Percentiles rank a stretch among this genome's conserved stretches.
These are phyloP conservation scores for Phytophthora aleatoria DNA, from an alignment of 352 stramenopile genomes.

Conservation along the genomic window DNA sequence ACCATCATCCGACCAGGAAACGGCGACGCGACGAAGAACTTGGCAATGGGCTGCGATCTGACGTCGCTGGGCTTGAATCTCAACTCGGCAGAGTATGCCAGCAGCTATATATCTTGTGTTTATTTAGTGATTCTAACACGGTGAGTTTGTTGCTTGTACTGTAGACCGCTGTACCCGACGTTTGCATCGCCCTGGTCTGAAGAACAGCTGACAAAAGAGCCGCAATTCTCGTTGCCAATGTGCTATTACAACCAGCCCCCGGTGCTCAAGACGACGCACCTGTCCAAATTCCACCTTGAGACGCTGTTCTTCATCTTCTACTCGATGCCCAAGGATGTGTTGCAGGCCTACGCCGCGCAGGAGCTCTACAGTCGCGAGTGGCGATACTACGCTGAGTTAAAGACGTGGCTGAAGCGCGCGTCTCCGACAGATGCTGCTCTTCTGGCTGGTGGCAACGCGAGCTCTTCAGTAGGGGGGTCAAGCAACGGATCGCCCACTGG, in stretches of 20 bases:
- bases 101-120: not conserved
- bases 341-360: slow-evolving; percentile 92
- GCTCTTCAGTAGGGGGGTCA: slow-evolving; percentile 33
- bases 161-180: slow-evolving; percentile 74
- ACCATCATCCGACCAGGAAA: slow-evolving; percentile 72
- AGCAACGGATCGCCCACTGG: slow-evolving; percentile 29
- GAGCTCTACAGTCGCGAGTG: slow-evolving; percentile 95
- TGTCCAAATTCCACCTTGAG: slow-evolving; percentile 98
- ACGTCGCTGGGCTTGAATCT: slow-evolving; percentile 86
- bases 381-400: slow-evolving; percentile 97
- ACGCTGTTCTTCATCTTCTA: slow-evolving; percentile 99
- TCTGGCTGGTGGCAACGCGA: slow-evolving; percentile 42
- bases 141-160: slow-evolving; percentile 2
- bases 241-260: slow-evolving; percentile 95
- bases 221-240: slow-evolving; percentile 81
- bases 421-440: slow-evolving; percentile 66
- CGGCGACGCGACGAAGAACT: slow-evolving; percentile 67
- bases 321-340: slow-evolving; percentile 97
- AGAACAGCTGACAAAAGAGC: slow-evolving; percentile 74
- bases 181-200: slow-evolving; percentile 86
- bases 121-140: not conserved
- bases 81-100: slow-evolving; percentile 78
- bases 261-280: slow-evolving; percentile 97
- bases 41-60: slow-evolving; percentile 80
- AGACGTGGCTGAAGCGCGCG: slow-evolving; percentile 96